phyloP scores from a whole-genome alignment of 2,329 filamentous ascomycete species.

The Fusarium dlaminii region DNA sequence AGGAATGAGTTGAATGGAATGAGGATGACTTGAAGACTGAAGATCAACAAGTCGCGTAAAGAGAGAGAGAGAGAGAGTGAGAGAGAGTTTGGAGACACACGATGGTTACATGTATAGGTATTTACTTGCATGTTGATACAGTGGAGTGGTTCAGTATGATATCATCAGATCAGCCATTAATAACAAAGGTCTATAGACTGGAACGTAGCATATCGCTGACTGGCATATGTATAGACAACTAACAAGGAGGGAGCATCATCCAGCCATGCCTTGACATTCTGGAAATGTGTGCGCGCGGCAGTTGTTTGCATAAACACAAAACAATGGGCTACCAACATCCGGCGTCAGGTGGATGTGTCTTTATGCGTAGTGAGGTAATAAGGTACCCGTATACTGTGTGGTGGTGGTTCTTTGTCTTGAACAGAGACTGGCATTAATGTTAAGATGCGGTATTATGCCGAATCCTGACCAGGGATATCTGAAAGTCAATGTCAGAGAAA shows the following conservation, averaged over 20 bases:
- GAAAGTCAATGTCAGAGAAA: neutral
- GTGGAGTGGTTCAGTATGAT: neutral
- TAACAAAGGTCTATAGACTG: neutral
- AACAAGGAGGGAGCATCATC: neutral
- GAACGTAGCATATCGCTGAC: neutral
- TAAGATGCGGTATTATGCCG: conserved; percentile 12
- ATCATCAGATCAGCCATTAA: neutral
- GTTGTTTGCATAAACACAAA: conserved; percentile 21
- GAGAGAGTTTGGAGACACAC: neutral
- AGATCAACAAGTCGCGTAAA: neutral
- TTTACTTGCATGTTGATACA: neutral
- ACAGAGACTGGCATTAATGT: conserved; percentile 6
- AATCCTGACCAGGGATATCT: neutral
- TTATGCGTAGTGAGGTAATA: conserved; percentile 23
- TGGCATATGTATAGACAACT: neutral
- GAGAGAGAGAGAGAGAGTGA: neutral
- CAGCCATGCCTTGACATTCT: conserved; percentile 1
- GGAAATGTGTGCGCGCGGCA: neutral
- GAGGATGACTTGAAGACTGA: neutral
- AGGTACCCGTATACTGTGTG: conserved; percentile 4
- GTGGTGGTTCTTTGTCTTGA: conserved; percentile 17
- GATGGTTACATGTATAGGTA: neutral
- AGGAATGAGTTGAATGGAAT: neutral
- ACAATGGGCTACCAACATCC: conserved; percentile 1
- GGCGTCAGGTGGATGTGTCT: conserved; percentile 31